Evolutionary conservation across 2,329 filamentous ascomycete genomes (phyloP), one percentile per base, ranked within the genome.

Genomic region (Diaporthe ampelina): DNA sequence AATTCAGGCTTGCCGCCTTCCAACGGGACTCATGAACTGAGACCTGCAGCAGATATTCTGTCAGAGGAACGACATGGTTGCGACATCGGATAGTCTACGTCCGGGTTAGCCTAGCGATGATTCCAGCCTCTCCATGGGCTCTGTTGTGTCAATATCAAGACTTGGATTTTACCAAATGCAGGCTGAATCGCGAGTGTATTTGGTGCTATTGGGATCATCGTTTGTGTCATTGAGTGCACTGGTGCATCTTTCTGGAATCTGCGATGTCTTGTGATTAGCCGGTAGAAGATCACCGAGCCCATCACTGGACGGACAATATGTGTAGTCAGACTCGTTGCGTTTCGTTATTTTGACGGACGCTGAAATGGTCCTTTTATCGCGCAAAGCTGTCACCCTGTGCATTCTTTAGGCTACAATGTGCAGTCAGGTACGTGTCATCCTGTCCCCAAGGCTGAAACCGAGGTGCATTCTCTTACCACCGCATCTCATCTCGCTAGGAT

Each of bases 381-480:
- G 9, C 26, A n/a, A 5, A 50, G n/a, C 21, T 29, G 24, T 10
- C 1, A n/a, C 26, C 10, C 0, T 50, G 43, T 50, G n/a, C 10
- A 48, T 50, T 3, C 21, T 50, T 52, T 40, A 67, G 61, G 29
- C 61, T 67, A 24, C 52, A 7, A 67, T 24, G 17, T 50, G 43
- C 32, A 48, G 10, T 50, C 61, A 26, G 35, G 29, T 45, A 32
- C 13, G 43, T 52, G 6, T 24, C 45, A 52, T 29, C 40, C 13
- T 15, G 61, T 24, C 7, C 4, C 13, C 19, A 50, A 67, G 35
- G 26, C 61, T 67, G 61, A 67, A 67, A 67, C 61, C 5, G 43
- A 52, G 6, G 6, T 24, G 45, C 37, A 45, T 35, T 24, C 13
- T 32, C 32, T 67, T 45, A 35, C 29, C 45, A 67, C 37, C 8